phyloP scores from a whole-genome alignment of 176 grass and related monocot genomes.

The Oryza glaberrima region DNA sequence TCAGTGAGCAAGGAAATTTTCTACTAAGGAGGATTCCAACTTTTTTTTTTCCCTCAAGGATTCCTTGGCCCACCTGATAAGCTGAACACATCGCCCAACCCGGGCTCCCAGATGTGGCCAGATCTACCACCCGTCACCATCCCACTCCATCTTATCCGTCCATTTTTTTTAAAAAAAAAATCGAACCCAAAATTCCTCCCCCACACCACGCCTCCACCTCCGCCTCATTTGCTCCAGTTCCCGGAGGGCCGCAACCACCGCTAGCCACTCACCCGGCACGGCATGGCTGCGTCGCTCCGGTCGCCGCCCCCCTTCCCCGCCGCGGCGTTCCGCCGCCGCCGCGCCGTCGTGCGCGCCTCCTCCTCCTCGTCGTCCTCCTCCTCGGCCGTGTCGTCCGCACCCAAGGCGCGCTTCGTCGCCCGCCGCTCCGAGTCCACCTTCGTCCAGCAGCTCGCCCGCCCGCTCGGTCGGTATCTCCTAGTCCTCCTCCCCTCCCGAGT shows the following conservation, averaged over 20 bases:
- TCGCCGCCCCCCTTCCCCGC: not conserved
- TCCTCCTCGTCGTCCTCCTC: slow-evolving; percentile 28
- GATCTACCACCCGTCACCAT: not conserved
- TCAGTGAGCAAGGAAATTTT: not conserved
- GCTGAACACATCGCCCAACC: not conserved
- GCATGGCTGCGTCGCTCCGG: slow-evolving; percentile 49
- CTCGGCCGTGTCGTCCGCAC: slow-evolving; percentile 59
- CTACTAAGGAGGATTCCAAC: not conserved
- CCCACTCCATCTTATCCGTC: slow-evolving; percentile 47
- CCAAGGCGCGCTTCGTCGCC: slow-evolving; percentile 85
- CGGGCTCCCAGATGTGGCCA: not conserved
- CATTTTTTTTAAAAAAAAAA: not conserved
- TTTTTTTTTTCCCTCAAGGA: not conserved
- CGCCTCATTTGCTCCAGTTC: not conserved
- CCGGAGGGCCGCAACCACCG: slow-evolving; percentile 18
- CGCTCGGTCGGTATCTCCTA: slow-evolving; percentile 64
- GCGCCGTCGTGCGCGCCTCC: slow-evolving; percentile 43
- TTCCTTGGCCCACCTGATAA: slow-evolving; percentile 6
- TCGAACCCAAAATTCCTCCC: not conserved
- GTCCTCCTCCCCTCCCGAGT: not conserved
- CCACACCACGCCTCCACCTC: not conserved
- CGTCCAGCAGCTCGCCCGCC: slow-evolving; percentile 74
- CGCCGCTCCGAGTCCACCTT: slow-evolving; percentile 71
- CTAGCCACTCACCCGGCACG: slow-evolving; percentile 23
- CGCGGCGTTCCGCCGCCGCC: slow-evolving; percentile 14